Conservation (phyloP, 179 eudicot species). For the Carnegiea gigantea region DNA sequence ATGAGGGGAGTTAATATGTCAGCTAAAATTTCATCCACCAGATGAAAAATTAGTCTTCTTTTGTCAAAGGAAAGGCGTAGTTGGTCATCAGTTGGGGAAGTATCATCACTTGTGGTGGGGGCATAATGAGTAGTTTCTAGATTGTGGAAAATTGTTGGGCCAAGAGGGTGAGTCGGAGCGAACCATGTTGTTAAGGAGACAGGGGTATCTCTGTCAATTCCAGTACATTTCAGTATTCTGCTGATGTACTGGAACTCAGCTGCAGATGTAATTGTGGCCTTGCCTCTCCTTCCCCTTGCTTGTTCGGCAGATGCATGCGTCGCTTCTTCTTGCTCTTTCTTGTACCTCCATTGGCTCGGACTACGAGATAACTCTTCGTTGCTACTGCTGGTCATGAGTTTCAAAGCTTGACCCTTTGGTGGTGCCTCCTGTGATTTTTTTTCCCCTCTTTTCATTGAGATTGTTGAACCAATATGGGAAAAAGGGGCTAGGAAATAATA, state of each 20-base stretch:
- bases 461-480: too few relatives aligned
- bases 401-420: conserved; percentile 24
- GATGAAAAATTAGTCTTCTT: conserved; percentile 60
- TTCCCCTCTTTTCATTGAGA: neutral
- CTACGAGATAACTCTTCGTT: conserved; percentile 46
- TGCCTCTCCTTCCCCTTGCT: neutral
- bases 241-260: conserved; percentile 53
- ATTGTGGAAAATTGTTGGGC: conserved; percentile 56
- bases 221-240: conserved; percentile 50
- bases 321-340: conserved; percentile 23
- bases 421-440: conserved; percentile 18
- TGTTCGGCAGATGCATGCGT: conserved; percentile 24
- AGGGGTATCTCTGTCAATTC: conserved; percentile 49
- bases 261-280: conserved; percentile 11
- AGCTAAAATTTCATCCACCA: conserved; percentile 56
- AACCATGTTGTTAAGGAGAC: conserved; percentile 48
- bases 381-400: neutral
- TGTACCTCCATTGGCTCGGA: conserved; percentile 42
- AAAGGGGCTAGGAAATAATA: too few relatives aligned
- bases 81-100: neutral
- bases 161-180: conserved; percentile 57
- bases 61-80: conserved; percentile 36
- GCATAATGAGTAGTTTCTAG: conserved; percentile 40
- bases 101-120: neutral
- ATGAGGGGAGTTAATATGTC: conserved; percentile 39